These are phyloP conservation scores for Cupressus sempervirens DNA, from an alignment of 75 land plant genomes.

Conservation along the genomic window DNA sequence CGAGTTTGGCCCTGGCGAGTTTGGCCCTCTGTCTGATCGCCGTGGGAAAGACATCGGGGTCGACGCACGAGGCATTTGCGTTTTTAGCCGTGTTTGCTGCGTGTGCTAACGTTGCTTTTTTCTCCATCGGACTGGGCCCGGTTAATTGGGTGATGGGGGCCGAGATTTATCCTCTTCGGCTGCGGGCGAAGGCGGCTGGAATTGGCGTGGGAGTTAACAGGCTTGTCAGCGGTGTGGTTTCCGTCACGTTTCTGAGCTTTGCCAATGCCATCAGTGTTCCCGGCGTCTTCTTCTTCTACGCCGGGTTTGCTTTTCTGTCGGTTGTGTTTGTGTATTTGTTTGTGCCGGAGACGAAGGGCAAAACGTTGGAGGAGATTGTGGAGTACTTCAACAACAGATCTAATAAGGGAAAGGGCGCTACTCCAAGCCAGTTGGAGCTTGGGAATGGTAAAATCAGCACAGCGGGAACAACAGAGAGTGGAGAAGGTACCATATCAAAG, in stretches of 20 bases:
- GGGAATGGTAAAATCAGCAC: background rate
- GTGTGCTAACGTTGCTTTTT: constrained; percentile 13
- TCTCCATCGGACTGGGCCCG: constrained; percentile 32
- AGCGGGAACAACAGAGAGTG: too few relatives aligned
- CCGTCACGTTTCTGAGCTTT: constrained; percentile 58
- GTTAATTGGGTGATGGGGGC: constrained; percentile 51
- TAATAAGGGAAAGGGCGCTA: background rate
- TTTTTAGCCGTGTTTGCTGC: constrained; percentile 14
- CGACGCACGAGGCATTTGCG: constrained; percentile 12
- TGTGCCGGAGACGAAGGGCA: constrained; percentile 78
- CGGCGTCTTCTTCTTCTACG: constrained; percentile 72
- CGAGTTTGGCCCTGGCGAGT: constrained; percentile 26
- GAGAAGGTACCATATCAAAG: too few relatives aligned
- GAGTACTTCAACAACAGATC: constrained; percentile 31
- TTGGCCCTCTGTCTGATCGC: constrained; percentile 22
- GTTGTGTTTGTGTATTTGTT: constrained; percentile 53
- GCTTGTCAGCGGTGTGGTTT: constrained; percentile 38
- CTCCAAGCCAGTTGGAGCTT: background rate
- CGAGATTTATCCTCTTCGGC: constrained; percentile 59
- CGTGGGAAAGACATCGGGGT: background rate
- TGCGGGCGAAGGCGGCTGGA: constrained; percentile 51
- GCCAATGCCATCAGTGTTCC: constrained; percentile 61
- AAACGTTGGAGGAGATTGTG: constrained; percentile 70
- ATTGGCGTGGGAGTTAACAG: constrained; percentile 45
- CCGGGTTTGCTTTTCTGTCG: constrained; percentile 36